Conservation (phyloP, 352 stramenopile species). For the Pythium brachiatum region DNA sequence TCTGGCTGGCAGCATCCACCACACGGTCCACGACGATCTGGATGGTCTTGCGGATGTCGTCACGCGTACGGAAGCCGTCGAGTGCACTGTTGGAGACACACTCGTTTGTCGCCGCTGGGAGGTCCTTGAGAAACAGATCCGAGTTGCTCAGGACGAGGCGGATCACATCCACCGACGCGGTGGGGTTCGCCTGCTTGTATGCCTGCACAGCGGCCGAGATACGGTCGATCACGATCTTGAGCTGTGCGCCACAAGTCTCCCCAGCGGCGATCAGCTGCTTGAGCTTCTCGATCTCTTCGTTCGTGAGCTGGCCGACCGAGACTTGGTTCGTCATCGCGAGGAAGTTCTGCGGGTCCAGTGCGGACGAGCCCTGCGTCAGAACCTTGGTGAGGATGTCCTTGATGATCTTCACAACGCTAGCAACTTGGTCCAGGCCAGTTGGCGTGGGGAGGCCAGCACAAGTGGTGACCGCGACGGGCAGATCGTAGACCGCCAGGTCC, state of each 20-base stretch:
- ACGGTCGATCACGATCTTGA: conserved; percentile 23
- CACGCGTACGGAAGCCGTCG: conserved; percentile 28
- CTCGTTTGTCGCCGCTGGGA: conserved; percentile 42
- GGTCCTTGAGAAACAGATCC: conserved; percentile 45
- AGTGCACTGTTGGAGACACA: conserved; percentile 29
- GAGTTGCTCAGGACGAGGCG: conserved; percentile 37
- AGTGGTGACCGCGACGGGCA: conserved; percentile 40
- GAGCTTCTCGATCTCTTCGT: conserved; percentile 12
- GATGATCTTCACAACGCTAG: conserved; percentile 36
- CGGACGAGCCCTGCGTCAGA: neutral
- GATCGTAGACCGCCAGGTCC: conserved; percentile 43
- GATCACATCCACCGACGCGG: conserved; percentile 25
- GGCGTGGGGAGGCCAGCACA: conserved; percentile 36
- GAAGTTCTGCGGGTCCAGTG: conserved; percentile 12
- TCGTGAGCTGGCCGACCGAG: neutral
- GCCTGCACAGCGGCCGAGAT: conserved; percentile 16
- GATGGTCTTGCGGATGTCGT: conserved; percentile 47
- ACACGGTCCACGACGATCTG: conserved; percentile 44
- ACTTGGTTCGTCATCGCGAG: conserved; percentile 11
- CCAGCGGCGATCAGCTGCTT: conserved; percentile 19
- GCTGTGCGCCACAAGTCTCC: conserved; percentile 18
- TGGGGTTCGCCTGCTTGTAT: conserved; percentile 18
- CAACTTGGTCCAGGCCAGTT: conserved; percentile 17
- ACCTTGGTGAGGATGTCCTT: conserved; percentile 24
- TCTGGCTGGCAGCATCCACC: conserved; percentile 38